Evolutionary conservation across 495 filamentous ascomycete genomes (phyloP).

Genomic region (Pyronema omphalodes): DNA sequence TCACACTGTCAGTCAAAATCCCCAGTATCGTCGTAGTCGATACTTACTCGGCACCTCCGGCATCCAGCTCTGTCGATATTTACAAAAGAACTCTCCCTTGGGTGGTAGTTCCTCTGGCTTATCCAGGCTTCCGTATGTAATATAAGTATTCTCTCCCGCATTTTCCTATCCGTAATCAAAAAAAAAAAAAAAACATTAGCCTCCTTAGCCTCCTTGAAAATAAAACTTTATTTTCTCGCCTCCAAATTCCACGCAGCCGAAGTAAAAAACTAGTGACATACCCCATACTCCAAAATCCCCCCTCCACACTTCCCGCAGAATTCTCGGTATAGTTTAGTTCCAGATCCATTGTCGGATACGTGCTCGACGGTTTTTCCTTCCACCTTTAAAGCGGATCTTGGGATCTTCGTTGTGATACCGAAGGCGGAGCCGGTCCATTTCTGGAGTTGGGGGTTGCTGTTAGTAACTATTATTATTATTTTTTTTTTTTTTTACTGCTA

Average conservation of each 20-base stretch:
- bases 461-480: too few species aligned
- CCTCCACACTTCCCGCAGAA: conserved; percentile 7
- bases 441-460: neutral
- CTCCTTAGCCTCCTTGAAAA: neutral
- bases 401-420: conserved; percentile 4
- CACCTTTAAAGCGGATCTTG: neutral
- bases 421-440: conserved; percentile 3
- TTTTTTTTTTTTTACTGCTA: neutral
- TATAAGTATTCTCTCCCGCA: neutral
- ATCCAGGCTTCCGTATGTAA: conserved; percentile 1
- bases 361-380: neutral
- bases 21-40: neutral
- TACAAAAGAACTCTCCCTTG: conserved; percentile 5
- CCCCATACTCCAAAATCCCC: conserved; percentile 6
- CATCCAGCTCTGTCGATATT: neutral
- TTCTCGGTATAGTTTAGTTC: neutral
- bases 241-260: neutral
- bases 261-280: neutral
- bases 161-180: neutral
- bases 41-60: neutral
- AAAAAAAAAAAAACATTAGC: too few species aligned
- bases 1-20: neutral
- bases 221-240: neutral
- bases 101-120: neutral
- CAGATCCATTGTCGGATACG: neutral